These are phyloP conservation scores for Chlorophyllum brunneum DNA, from an alignment of 768 basidiomycete species.

Conservation along the genomic window DNA sequence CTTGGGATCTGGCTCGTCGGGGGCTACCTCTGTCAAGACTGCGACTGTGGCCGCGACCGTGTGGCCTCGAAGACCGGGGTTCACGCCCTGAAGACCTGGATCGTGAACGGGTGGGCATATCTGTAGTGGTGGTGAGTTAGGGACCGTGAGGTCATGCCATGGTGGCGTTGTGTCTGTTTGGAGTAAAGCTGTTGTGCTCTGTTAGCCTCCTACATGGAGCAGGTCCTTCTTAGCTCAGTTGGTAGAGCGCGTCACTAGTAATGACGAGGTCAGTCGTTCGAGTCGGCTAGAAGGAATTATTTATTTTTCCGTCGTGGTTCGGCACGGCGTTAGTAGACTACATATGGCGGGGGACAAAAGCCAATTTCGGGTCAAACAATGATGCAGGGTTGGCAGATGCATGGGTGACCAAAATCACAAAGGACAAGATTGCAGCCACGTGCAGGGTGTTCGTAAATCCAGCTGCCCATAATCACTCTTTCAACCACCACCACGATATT, in stretches of 20 bases:
- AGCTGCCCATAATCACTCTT: slow-evolving; percentile 1
- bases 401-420: not conserved
- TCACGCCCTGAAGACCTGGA: not conserved
- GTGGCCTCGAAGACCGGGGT: not conserved
- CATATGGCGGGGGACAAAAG: too few relatives aligned
- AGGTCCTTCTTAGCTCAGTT: slow-evolving; percentile 45
- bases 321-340: too few relatives aligned
- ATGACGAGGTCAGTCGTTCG: slow-evolving; percentile 36
- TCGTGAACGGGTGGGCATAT: not conserved
- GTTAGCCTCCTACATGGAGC: slow-evolving; percentile 38
- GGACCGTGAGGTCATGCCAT: not conserved
- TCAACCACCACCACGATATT: slow-evolving; percentile 4
- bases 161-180: too few relatives aligned
- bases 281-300: slow-evolving; percentile 32
- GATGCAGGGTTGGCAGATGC: not conserved
- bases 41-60: slow-evolving; percentile 13
- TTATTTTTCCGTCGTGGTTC: not conserved
- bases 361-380: not conserved
- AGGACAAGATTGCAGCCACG: slow-evolving; percentile 3
- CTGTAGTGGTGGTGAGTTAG: not conserved
- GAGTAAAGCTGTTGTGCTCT: too few relatives aligned
- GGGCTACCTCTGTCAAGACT: slow-evolving; percentile 13
- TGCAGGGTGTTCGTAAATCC: slow-evolving; percentile 5
- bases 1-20: slow-evolving; percentile 3
- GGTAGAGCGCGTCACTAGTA: slow-evolving; percentile 60